These are phyloP conservation scores for Alternaria sp. DNA, from an alignment of 2,329 filamentous ascomycete genomes.

Conservation along the genomic window DNA sequence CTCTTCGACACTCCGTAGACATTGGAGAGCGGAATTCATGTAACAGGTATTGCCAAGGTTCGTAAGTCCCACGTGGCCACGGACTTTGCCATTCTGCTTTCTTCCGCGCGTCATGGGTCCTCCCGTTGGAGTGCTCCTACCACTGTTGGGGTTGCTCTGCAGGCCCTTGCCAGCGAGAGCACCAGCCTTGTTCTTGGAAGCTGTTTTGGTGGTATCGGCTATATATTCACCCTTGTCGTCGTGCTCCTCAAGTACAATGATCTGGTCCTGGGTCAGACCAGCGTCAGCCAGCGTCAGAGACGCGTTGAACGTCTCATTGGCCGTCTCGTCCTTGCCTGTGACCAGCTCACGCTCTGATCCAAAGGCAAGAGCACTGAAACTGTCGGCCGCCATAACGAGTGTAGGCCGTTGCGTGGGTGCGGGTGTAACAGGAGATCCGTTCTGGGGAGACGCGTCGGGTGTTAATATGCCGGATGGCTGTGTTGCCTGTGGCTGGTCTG, in stretches of 20 bases:
- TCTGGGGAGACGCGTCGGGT: constrained; percentile 54
- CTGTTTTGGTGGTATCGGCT: constrained; percentile 55
- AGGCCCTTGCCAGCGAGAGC: constrained; percentile 41
- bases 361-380: constrained; percentile 67
- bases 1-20: constrained; percentile 90
- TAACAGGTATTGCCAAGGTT: constrained; percentile 99
- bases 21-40: constrained; percentile 98
- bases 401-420: constrained; percentile 46
- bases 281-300: constrained; percentile 68
- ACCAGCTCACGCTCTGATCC: constrained; percentile 71
- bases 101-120: constrained; percentile 74
- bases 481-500: constrained; percentile 36
- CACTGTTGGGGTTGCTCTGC: constrained; percentile 57
- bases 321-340: constrained; percentile 71
- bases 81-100: constrained; percentile 69
- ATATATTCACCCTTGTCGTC: constrained; percentile 59
- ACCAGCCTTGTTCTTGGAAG: constrained; percentile 51
- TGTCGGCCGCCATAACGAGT: constrained; percentile 67
- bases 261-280: constrained; percentile 73
- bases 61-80: constrained; percentile 80
- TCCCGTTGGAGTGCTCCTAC: constrained; percentile 72
- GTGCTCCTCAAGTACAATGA: constrained; percentile 86
- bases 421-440: constrained; percentile 47
- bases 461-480: constrained; percentile 51
- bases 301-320: constrained; percentile 79